phyloP scores from a whole-genome alignment of 805 yeast species.

The Debaryomyces prosopidis region DNA sequence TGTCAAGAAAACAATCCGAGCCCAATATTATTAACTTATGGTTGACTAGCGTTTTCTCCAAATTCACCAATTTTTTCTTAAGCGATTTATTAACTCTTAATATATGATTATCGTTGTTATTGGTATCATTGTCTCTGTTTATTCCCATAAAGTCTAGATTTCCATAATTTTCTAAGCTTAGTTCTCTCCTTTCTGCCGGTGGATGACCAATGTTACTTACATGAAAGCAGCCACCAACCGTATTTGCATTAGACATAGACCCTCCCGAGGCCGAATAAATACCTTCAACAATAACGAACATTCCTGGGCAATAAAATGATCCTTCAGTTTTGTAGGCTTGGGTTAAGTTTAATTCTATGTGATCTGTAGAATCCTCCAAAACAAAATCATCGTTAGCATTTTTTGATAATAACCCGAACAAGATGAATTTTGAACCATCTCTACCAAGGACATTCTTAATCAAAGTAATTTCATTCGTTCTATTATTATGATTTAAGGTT shows the following conservation, averaged over 20 bases:
- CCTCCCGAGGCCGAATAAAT: constrained; percentile 69
- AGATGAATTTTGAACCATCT: constrained; percentile 69
- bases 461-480: constrained; percentile 52
- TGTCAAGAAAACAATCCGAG: constrained; percentile 67
- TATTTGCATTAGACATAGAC: constrained; percentile 26
- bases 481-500: constrained; percentile 11
- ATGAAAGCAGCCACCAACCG: constrained; percentile 54
- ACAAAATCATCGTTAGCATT: constrained; percentile 68
- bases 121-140: constrained; percentile 26
- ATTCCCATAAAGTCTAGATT: constrained; percentile 66
- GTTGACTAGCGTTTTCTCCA: constrained; percentile 56
- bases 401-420: constrained; percentile 73
- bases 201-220: constrained; percentile 84
- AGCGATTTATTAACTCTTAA: constrained; percentile 64
- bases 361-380: constrained; percentile 79
- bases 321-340: constrained; percentile 65
- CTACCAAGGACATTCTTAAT: constrained; percentile 87
- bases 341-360: constrained; percentile 63
- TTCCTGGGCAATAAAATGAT: constrained; percentile 71
- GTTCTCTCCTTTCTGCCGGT: constrained; percentile 74
- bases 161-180: constrained; percentile 71
- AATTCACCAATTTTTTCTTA: constrained; percentile 49
- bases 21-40: constrained; percentile 75
- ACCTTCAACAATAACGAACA: constrained; percentile 82
- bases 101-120: constrained; percentile 31